Evolutionary conservation across 2,329 filamentous ascomycete genomes (phyloP).

Genomic region (Chrysoporthe puriensis): DNA sequence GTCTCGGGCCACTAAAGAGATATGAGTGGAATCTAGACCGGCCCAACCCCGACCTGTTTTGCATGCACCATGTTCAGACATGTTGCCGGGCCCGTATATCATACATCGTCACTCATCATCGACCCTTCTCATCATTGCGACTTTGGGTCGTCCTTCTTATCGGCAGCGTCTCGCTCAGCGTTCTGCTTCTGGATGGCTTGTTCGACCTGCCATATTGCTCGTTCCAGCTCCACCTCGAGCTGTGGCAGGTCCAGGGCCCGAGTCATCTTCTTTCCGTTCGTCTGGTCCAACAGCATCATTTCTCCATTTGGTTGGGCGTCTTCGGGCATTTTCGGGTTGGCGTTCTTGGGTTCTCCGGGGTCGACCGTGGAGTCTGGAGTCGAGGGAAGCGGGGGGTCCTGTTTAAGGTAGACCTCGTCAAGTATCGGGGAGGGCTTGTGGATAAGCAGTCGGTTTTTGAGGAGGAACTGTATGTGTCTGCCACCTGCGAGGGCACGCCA

Average conservation of each 20-base stretch:
- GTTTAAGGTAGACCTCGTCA: slow-evolving; percentile 69
- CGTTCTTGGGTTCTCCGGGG: slow-evolving; percentile 30
- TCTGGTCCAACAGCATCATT: slow-evolving; percentile 45
- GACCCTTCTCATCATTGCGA: slow-evolving; percentile 23
- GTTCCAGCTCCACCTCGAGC: slow-evolving; percentile 72
- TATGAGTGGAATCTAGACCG: slow-evolving; percentile 21
- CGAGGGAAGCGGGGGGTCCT: slow-evolving; percentile 34
- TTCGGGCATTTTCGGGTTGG: slow-evolving; percentile 31
- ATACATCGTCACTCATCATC: slow-evolving; percentile 18
- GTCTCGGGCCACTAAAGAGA: slow-evolving; percentile 4
- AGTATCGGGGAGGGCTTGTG: slow-evolving; percentile 69
- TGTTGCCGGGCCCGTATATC: slow-evolving; percentile 15
- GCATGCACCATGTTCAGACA: slow-evolving; percentile 17
- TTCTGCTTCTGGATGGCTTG: slow-evolving; percentile 46
- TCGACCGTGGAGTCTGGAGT: slow-evolving; percentile 34
- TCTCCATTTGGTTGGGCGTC: slow-evolving; percentile 41
- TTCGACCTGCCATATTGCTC: slow-evolving; percentile 76
- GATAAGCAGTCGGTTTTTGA: slow-evolving; percentile 72
- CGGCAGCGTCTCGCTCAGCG: slow-evolving; percentile 27
- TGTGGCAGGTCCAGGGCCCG: slow-evolving; percentile 68
- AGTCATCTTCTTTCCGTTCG: slow-evolving; percentile 39
- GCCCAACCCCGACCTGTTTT: not conserved
- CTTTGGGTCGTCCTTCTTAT: slow-evolving; percentile 25
- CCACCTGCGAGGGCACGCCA: slow-evolving; percentile 86
- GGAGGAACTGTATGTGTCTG: slow-evolving; percentile 80